Evolutionary conservation across 2,329 filamentous ascomycete species (phyloP), one percentile per base, ranked within the genome.

Genomic region (Penicillium sp.): DNA sequence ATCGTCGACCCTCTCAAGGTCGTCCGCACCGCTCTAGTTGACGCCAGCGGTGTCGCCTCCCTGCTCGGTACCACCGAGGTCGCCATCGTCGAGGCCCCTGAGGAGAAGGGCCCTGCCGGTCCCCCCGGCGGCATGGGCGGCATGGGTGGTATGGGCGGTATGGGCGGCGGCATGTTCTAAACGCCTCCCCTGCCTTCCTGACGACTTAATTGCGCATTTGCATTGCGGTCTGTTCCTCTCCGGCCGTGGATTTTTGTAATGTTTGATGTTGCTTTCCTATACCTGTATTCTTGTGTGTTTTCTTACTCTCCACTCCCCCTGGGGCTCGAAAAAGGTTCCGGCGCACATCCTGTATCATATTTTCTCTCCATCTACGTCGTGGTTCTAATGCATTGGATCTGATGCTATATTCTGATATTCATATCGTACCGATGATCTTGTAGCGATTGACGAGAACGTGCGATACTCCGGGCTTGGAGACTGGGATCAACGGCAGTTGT

Each of bases 1-100:
- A 98, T 98, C 70, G 86, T 98, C 45, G 93, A 98, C 69, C 93
- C 93, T 53, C 86, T 98, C 79, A 98, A 98, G 86, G 93, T 98
- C 58, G 93, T 98, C 64, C 89, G 93, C 62, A 98, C 93, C 50
- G 91, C 88, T 63, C 84, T 98, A 44, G 80, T 90, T 62, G 93
- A 98, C 61, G 93, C 93, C 58, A 91, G 85, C 64, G 93, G 93
- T 73, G 93, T 98, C 59, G 93, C 93, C 38, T 97, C 91, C 38
- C 82, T 98, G 47, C 86, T 98, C 47, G 93, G 93, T 66, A 98
- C 93, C 53, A 98, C 93, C 46, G 93, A 98, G 76, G 93, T 97
- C 42, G 90, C 93, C 54, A 95, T 98, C 51, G 90, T 96, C 36
- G 93, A 98, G 68, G 93, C 91, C 38, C 80, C 87, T 38, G 91